Evolutionary conservation across 1,284 basidiomycete species (phyloP).

Genomic region (Rhodotorula sp.): DNA sequence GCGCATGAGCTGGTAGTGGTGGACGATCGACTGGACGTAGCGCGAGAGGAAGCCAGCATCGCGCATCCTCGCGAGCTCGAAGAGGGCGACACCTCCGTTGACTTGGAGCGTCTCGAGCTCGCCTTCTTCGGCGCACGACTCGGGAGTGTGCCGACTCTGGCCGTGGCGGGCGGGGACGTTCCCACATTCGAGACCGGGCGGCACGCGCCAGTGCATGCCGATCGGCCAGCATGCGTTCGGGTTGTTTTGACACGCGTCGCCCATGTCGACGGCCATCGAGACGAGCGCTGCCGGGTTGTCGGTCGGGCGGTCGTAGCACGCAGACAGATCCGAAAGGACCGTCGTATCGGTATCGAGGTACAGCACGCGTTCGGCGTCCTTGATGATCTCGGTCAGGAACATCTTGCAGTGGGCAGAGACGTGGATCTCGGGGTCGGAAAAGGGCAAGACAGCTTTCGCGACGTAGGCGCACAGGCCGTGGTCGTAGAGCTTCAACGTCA

Average conservation of each 20-base stretch:
- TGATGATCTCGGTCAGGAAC: slow-evolving; percentile 40
- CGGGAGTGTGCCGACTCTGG: background rate
- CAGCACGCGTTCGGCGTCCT: slow-evolving; percentile 31
- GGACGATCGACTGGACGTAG: slow-evolving; percentile 35
- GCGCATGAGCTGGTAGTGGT: slow-evolving; percentile 26
- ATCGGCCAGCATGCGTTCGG: slow-evolving; percentile 41
- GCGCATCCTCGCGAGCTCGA: slow-evolving; percentile 34
- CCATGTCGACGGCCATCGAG: slow-evolving; percentile 40
- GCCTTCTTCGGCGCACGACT: slow-evolving; percentile 22
- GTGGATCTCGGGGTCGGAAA: slow-evolving; percentile 40
- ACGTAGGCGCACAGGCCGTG: slow-evolving; percentile 26
- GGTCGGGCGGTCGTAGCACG: slow-evolving; percentile 29
- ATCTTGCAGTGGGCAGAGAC: slow-evolving; percentile 42
- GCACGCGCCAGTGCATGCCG: slow-evolving; percentile 31
- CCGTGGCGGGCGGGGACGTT: slow-evolving; percentile 17
- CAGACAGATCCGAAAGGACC: slow-evolving; percentile 28
- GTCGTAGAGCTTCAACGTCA: slow-evolving; percentile 34
- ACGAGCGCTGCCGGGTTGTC: slow-evolving; percentile 20
- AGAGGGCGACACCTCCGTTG: slow-evolving; percentile 38
- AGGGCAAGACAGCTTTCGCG: slow-evolving; percentile 25
- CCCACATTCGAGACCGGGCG: slow-evolving; percentile 31
- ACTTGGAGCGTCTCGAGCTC: slow-evolving; percentile 39
- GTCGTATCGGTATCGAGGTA: slow-evolving; percentile 42
- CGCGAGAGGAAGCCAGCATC: slow-evolving; percentile 32
- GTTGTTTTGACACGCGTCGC: slow-evolving; percentile 36